Evolutionary conservation across 1,139 yeast species (phyloP).

Genomic region (Geotrichum citri-aurantii): DNA sequence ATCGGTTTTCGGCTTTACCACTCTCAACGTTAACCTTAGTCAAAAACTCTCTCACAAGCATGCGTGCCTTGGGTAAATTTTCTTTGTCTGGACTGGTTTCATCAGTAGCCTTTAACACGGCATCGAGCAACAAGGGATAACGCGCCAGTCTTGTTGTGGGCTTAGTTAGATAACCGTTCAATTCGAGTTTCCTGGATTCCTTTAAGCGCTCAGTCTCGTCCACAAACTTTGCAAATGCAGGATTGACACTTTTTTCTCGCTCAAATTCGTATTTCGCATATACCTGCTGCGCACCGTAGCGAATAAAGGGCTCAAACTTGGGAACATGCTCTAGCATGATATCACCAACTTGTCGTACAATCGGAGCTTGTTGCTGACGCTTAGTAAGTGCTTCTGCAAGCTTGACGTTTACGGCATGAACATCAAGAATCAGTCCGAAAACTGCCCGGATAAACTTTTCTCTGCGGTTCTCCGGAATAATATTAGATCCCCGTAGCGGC

Average conservation of each 20-base stretch:
- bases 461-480: constrained; percentile 82
- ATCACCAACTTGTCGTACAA: constrained; percentile 82
- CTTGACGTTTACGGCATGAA: constrained; percentile 73
- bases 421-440: constrained; percentile 83
- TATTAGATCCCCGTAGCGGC: constrained; percentile 78
- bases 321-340: constrained; percentile 78
- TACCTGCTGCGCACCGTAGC: constrained; percentile 93
- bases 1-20: constrained; percentile 91
- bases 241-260: constrained; percentile 84
- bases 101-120: constrained; percentile 74
- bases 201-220: constrained; percentile 88
- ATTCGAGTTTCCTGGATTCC: constrained; percentile 84
- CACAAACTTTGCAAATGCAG: constrained; percentile 83
- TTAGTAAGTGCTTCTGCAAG: constrained; percentile 85
- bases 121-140: constrained; percentile 77
- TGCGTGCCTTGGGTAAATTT: constrained; percentile 66
- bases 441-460: constrained; percentile 89
- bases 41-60: constrained; percentile 68
- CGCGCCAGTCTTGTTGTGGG: constrained; percentile 96
- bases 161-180: constrained; percentile 87
- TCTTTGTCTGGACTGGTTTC: constrained; percentile 71
- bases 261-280: constrained; percentile 95
- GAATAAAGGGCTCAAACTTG: constrained; percentile 83
- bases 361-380: constrained; percentile 84
- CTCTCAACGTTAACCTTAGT: constrained; percentile 81